A percentile compares a stretch with the other conserved stretches of the same genome.
Conservation (phyloP, 75 land plant species). For the Pinus albicaulis region DNA sequence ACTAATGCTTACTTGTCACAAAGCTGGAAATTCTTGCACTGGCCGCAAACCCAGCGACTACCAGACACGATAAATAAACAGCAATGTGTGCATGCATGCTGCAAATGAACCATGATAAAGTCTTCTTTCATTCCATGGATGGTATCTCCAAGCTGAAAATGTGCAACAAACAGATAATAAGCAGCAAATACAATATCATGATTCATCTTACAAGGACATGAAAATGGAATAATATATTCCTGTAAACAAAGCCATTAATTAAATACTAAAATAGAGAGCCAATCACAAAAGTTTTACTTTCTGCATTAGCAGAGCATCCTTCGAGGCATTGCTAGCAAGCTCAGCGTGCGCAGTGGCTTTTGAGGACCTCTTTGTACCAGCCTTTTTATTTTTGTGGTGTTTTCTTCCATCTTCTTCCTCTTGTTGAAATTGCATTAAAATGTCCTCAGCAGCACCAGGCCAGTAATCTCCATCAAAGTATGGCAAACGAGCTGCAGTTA, state of each 20-base stretch:
- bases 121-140: conserved; percentile 17
- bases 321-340: conserved; percentile 78
- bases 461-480: conserved; percentile 57
- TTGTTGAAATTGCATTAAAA: conserved; percentile 28
- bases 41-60: conserved; percentile 10
- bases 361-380: conserved; percentile 73
- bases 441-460: conserved; percentile 56
- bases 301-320: conserved; percentile 85
- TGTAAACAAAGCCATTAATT: neutral
- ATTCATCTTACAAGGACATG: neutral
- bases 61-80: conserved; percentile 16
- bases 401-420: conserved; percentile 36
- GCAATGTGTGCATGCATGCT: conserved; percentile 16
- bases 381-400: conserved; percentile 42
- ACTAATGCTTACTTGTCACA: conserved; percentile 14
- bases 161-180: neutral
- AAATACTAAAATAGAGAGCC: neutral
- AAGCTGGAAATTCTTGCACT: conserved; percentile 16
- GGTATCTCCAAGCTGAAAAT: conserved; percentile 16
- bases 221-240: neutral
- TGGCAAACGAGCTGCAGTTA: conserved; percentile 32
- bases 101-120: conserved; percentile 23
- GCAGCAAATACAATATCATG: neutral
- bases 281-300: conserved; percentile 35
- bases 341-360: conserved; percentile 89